phyloP scores from a whole-genome alignment of 192 early-diverging fungal genomes.

The Coemansia sp. region DNA sequence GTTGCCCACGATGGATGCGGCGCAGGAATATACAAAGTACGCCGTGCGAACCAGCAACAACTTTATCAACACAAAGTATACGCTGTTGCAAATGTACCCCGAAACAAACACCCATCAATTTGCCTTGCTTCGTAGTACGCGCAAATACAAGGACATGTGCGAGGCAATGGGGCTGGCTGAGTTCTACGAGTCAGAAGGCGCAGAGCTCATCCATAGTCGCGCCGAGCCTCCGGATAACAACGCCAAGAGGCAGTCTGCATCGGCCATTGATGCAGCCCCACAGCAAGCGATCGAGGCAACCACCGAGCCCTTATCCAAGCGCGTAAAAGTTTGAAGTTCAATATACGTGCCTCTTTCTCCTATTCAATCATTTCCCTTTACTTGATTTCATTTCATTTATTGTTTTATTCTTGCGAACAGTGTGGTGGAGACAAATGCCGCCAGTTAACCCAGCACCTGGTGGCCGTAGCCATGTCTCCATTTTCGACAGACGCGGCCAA shows the following conservation, averaged over 20 bases:
- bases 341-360: neutral
- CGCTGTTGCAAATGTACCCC: slow-evolving; percentile 81
- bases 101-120: slow-evolving; percentile 59
- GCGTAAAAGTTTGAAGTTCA: slow-evolving; percentile 2
- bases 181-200: slow-evolving; percentile 32
- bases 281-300: neutral
- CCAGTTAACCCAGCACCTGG: slow-evolving; percentile 6
- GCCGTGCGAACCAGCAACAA: slow-evolving; percentile 70
- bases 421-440: slow-evolving; percentile 14
- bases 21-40: slow-evolving; percentile 66
- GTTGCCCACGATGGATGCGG: slow-evolving; percentile 57
- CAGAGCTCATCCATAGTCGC: slow-evolving; percentile 10
- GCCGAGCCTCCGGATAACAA: neutral
- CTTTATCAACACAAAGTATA: slow-evolving; percentile 90
- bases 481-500: slow-evolving; percentile 42
- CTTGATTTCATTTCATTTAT: neutral
- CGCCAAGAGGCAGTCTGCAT: neutral
- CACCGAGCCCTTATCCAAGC: neutral
- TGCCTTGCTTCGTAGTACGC: slow-evolving; percentile 46
- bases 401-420: neutral
- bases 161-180: slow-evolving; percentile 42
- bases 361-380: neutral
- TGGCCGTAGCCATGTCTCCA: slow-evolving; percentile 29
- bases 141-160: slow-evolving; percentile 59
- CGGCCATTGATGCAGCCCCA: neutral